phyloP scores from a whole-genome alignment of 163 green algal genomes.

The Scenedesmus sp. region DNA sequence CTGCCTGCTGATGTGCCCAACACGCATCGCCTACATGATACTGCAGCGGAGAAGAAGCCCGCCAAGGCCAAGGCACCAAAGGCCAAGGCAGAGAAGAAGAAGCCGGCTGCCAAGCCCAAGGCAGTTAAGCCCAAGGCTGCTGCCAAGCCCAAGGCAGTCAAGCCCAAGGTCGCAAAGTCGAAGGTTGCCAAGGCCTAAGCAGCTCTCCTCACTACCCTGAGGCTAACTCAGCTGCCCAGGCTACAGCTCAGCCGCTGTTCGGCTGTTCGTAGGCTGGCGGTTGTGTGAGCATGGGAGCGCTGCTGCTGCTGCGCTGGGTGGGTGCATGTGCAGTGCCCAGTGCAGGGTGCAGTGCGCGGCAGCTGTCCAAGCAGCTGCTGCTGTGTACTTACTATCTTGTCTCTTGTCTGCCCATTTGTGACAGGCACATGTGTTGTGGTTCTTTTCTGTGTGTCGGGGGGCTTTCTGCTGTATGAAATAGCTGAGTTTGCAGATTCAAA shows the following conservation, averaged over 20 bases:
- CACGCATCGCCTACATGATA: neutral
- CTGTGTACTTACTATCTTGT: neutral
- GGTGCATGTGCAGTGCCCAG: neutral
- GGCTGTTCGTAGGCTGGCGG: neutral
- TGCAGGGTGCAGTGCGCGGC: neutral
- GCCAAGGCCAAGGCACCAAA: conserved; percentile 29
- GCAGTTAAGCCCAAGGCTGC: conserved; percentile 21
- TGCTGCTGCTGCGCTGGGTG: neutral
- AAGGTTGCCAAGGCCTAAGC: conserved; percentile 20
- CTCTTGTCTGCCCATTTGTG: neutral
- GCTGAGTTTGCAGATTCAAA: neutral
- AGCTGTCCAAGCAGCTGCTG: neutral
- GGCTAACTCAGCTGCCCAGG: neutral
- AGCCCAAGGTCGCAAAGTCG: conserved; percentile 24
- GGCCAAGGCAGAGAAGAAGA: conserved; percentile 23
- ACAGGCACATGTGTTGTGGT: neutral
- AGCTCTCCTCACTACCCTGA: neutral
- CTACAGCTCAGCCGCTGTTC: neutral
- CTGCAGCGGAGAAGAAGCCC: conserved; percentile 22
- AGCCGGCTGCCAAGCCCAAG: conserved; percentile 19
- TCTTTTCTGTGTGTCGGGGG: neutral
- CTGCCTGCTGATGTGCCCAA: neutral
- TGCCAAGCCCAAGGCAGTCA: neutral
- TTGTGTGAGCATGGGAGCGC: neutral
- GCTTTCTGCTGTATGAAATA: neutral